Percentiles rank a stretch among this genome's conserved stretches.
Conservation (phyloP, 441 rosid species). For the Populus hybrid region DNA sequence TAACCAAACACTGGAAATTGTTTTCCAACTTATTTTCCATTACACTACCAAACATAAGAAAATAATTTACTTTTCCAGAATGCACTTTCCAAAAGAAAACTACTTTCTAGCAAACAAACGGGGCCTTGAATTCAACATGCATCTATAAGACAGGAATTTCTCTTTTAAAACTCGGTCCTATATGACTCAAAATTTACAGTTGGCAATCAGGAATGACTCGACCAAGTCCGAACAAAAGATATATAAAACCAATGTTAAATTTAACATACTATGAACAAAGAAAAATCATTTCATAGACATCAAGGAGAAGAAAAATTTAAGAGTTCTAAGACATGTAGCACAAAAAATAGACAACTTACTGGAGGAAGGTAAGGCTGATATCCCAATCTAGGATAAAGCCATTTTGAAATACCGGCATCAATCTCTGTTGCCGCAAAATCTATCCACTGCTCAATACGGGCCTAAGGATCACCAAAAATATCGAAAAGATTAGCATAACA, state of each 20-base stretch:
- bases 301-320: background rate
- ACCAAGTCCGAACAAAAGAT: too few relatives aligned
- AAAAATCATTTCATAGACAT: too few relatives aligned
- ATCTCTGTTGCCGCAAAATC: constrained; percentile 76
- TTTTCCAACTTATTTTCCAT: too few relatives aligned
- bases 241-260: background rate
- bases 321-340: background rate
- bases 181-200: background rate
- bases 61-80: too few relatives aligned
- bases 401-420: constrained; percentile 45
- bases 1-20: too few relatives aligned
- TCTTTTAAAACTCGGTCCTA: background rate
- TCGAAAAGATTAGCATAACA: constrained; percentile 2
- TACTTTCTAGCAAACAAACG: too few relatives aligned
- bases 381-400: constrained; percentile 67
- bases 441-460: constrained; percentile 83
- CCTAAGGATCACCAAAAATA: constrained; percentile 37
- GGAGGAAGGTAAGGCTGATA: constrained; percentile 47
- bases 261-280: background rate
- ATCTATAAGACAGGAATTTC: background rate
- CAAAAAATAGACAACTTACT: constrained; percentile 34
- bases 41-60: too few relatives aligned
- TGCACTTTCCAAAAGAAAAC: too few relatives aligned
- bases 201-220: background rate
- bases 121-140: background rate